These are phyloP conservation scores for Taxillus chinensis DNA, from an alignment of 164 flowering plant species.

Conservation along the genomic window DNA sequence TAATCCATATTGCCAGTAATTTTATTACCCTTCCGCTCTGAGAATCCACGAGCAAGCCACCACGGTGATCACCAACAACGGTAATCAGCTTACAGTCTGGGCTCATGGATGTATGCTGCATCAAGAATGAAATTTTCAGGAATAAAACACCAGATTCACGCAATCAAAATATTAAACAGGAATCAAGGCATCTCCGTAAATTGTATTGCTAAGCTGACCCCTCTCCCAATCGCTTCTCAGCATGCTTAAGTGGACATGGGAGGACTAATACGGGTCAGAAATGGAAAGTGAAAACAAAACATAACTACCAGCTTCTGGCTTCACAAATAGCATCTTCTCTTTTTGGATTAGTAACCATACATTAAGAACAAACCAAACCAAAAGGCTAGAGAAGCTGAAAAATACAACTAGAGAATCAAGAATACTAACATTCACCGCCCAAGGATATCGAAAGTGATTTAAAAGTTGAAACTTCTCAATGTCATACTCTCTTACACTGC, in stretches of 20 bases:
- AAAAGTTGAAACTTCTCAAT: constrained; percentile 51
- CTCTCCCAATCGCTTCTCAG: too few relatives aligned
- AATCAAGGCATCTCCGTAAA: too few relatives aligned
- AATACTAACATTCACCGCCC: constrained; percentile 74
- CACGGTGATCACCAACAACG: constrained; percentile 60
- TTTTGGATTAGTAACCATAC: background rate
- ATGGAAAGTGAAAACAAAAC: background rate
- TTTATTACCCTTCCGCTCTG: constrained; percentile 50
- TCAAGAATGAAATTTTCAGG: background rate
- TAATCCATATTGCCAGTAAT: background rate
- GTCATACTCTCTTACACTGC: constrained; percentile 57
- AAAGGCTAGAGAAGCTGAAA: background rate
- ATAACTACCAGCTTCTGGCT: background rate
- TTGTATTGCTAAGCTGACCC: too few relatives aligned
- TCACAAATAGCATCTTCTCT: background rate
- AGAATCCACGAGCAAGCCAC: constrained; percentile 56
- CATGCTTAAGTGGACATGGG: background rate
- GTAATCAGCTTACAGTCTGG: constrained; percentile 51
- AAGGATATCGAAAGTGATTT: constrained; percentile 50
- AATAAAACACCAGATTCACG: background rate
- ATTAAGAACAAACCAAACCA: background rate
- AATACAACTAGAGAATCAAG: background rate
- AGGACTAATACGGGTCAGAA: background rate
- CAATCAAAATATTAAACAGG: background rate
- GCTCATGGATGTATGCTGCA: constrained; percentile 77